phyloP scores from a whole-genome alignment of 106 monocot genomes.

The Vanilla planifolia region DNA sequence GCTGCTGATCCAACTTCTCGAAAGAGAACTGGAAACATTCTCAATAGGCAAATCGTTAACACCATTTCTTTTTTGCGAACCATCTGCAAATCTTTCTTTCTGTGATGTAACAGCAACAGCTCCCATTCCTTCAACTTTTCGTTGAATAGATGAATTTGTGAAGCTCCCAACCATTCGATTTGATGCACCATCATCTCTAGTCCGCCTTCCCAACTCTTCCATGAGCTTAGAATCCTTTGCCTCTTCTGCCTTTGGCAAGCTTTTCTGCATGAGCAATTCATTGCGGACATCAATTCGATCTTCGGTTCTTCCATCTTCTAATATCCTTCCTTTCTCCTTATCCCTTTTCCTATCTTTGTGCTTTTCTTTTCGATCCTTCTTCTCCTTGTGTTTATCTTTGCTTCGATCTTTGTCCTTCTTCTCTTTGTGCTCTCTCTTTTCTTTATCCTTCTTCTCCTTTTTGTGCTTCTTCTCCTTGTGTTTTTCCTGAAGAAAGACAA shows the following conservation, averaged over 20 bases:
- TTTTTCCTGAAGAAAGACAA: conserved; percentile 40
- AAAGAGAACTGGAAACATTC: conserved; percentile 5
- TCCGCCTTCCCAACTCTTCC: conserved; percentile 37
- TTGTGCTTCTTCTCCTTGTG: conserved; percentile 48
- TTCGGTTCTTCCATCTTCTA: conserved; percentile 18
- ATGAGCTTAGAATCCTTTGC: conserved; percentile 31
- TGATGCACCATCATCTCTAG: conserved; percentile 26
- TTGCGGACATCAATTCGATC: conserved; percentile 5
- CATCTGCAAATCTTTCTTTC: conserved; percentile 12
- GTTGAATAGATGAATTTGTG: conserved; percentile 12
- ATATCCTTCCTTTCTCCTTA: conserved; percentile 22
- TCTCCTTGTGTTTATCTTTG: conserved; percentile 49
- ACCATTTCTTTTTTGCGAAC: conserved; percentile 9
- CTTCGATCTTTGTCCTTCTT: conserved; percentile 32
- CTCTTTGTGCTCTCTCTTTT: conserved; percentile 29
- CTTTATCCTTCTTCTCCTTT: conserved; percentile 51
- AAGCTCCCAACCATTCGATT: conserved; percentile 17
- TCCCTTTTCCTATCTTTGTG: conserved; percentile 35
- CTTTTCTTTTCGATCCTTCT: conserved; percentile 39
- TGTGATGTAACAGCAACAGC: conserved; percentile 6
- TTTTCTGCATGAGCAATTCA: conserved; percentile 12
- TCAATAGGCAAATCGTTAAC: conserved; percentile 6
- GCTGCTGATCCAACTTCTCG: conserved; percentile 12
- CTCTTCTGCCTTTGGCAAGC: conserved; percentile 16
- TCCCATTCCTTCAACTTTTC: conserved; percentile 4